Evolutionary conservation across 2,329 filamentous ascomycete species (phyloP).

Genomic region (Penicillium fuscoglaucum): DNA sequence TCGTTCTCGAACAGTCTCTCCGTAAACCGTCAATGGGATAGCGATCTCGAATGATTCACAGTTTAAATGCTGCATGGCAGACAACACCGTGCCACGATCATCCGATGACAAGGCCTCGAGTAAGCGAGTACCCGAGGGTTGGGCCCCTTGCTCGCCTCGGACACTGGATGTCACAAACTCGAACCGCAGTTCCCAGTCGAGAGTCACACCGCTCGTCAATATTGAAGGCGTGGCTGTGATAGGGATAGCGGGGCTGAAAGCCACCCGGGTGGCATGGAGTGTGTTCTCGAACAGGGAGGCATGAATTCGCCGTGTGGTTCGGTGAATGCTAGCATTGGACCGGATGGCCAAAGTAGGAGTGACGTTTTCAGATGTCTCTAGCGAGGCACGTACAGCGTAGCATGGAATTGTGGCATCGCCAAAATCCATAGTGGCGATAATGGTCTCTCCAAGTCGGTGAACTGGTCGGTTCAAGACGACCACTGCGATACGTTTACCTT

Average conservation of each 20-base stretch:
- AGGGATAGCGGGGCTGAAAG: constrained; percentile 82
- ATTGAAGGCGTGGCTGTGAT: constrained; percentile 84
- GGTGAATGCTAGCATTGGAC: constrained; percentile 79
- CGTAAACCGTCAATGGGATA: constrained; percentile 80
- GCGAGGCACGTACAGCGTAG: constrained; percentile 78
- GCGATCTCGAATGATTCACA: constrained; percentile 91
- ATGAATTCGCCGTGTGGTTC: constrained; percentile 81
- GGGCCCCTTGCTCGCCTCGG: constrained; percentile 39
- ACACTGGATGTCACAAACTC: constrained; percentile 82
- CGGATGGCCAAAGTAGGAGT: constrained; percentile 78
- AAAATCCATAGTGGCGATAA: constrained; percentile 84
- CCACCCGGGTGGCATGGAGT: constrained; percentile 73
- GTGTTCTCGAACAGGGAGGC: constrained; percentile 77
- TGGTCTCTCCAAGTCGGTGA: constrained; percentile 83
- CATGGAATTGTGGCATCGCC: constrained; percentile 73
- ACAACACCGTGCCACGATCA: constrained; percentile 73
- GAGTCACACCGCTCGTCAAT: constrained; percentile 79
- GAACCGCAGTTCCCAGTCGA: constrained; percentile 86
- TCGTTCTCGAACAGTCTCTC: constrained; percentile 51
- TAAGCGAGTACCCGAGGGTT: constrained; percentile 52
- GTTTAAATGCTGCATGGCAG: constrained; percentile 72
- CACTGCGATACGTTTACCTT: constrained; percentile 86
- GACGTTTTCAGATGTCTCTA: constrained; percentile 85
- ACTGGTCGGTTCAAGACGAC: constrained; percentile 85
- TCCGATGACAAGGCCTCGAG: constrained; percentile 78